Percentiles rank a stretch among this genome's conserved stretches.
Evolutionary conservation across 2,329 filamentous ascomycete genomes (phyloP).

Genomic region (Peltaster fructicola): DNA sequence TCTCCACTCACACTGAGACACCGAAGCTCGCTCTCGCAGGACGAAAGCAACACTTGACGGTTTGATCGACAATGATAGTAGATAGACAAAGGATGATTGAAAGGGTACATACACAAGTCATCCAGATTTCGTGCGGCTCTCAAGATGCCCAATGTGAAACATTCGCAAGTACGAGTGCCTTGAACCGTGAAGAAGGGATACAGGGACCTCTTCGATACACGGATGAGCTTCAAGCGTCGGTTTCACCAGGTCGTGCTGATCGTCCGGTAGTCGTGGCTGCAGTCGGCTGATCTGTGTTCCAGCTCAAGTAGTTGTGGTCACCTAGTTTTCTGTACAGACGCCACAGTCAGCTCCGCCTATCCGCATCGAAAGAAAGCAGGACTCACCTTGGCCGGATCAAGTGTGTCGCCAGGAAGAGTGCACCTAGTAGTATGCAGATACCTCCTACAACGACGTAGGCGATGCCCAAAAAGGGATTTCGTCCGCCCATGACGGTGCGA

Average conservation of each 20-base stretch:
- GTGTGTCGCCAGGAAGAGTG: constrained; percentile 76
- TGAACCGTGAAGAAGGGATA: no score
- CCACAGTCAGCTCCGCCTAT: constrained; percentile 1
- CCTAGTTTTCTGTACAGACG: constrained; percentile 62
- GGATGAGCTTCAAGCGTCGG: no score
- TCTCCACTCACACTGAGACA: no score
- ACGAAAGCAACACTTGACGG: no score
- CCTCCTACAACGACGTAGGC: constrained; percentile 90
- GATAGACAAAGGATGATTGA: no score
- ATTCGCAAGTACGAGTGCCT: no score
- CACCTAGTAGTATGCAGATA: constrained; percentile 75
- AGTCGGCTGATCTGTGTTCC: constrained; percentile 58
- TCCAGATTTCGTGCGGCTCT: no score
- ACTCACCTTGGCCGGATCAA: constrained; percentile 73
- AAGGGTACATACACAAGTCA: no score
- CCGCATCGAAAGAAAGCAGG: background rate
- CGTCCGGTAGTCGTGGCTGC: constrained; percentile 35
- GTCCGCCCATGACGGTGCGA: constrained; percentile 80
- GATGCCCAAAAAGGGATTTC: constrained; percentile 90
- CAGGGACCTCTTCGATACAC: no score
- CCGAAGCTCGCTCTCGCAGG: no score
- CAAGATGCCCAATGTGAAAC: no score
- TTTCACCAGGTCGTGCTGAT: constrained; percentile 16
- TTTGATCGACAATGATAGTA: no score
- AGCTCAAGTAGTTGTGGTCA: constrained; percentile 92